Conservation (phyloP, 1,139 yeast species). For the Arxiozyma slooffiae region DNA sequence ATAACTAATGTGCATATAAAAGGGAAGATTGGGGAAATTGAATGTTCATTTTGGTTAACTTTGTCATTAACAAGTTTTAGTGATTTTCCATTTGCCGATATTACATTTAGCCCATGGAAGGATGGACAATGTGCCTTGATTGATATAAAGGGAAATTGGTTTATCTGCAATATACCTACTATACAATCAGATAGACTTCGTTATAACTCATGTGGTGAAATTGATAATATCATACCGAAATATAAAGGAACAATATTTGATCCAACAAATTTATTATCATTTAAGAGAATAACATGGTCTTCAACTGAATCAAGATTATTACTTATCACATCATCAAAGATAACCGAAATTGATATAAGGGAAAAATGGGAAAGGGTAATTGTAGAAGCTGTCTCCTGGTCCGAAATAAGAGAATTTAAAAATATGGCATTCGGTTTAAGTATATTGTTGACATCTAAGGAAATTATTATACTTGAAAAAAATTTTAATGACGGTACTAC, state of each 20-base stretch:
- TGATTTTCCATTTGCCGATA: slow-evolving; percentile 39
- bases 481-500: slow-evolving; percentile 17
- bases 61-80: slow-evolving; percentile 20
- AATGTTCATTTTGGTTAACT: slow-evolving; percentile 12
- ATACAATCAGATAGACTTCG: neutral
- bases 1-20: slow-evolving; percentile 6
- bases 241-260: slow-evolving; percentile 32
- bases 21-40: slow-evolving; percentile 7
- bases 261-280: slow-evolving; percentile 45
- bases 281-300: slow-evolving; percentile 46
- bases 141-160: slow-evolving; percentile 47
- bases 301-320: slow-evolving; percentile 30
- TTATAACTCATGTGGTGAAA: slow-evolving; percentile 4
- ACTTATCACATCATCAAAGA: slow-evolving; percentile 39
- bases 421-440: slow-evolving; percentile 29
- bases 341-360: slow-evolving; percentile 31
- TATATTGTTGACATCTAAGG: slow-evolving; percentile 52
- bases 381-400: slow-evolving; percentile 50
- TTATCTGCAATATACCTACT: slow-evolving; percentile 32
- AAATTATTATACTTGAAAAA: slow-evolving; percentile 41
- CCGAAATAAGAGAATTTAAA: slow-evolving; percentile 41
- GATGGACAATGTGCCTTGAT: slow-evolving; percentile 35
- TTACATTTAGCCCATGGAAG: slow-evolving; percentile 37
- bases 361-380: slow-evolving; percentile 29
- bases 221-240: slow-evolving; percentile 8